Evolutionary conservation across 179 eudicot species (phyloP), one percentile per base, ranked within the genome.

Genomic region (Drosera spatulata): DNA sequence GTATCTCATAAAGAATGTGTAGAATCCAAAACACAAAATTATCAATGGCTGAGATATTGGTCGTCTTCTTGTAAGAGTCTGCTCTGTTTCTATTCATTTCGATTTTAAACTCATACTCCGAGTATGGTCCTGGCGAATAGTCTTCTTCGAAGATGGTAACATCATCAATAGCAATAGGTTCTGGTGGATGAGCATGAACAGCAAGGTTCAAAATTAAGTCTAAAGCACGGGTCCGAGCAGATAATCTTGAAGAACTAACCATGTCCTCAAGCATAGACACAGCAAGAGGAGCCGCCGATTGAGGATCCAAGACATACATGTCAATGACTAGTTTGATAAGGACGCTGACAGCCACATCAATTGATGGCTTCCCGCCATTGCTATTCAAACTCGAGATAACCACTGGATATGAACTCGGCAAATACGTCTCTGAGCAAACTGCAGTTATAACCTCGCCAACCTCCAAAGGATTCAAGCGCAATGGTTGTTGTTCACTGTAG

Each of bases 301-400:
- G 82, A 62, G 96, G 75, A 77, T 91, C 96, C 78, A 79, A 61
- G 53, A 88, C 80, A 59, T 93, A 93, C 99, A 93, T 93, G 86
- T 93, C 99, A 72, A 93, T 93, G 39, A 93, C 88, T 70, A 93
- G 99, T 80, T 93, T 93, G 67, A 93, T 85, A 65, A 93, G 96
- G 61, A 93, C 99, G 73, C 99, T 89, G 59, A 89, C 96, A 63
- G 96, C 93, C 77, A 86, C 95, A 52, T 93, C 96, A 79, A 86
- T 77, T 45, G 99, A 84, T 55, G 95, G 93, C 79, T 79, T 93
- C 50, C 95, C 80, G 71, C 83, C 77, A 65, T 75, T 82, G 68
- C 62, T 90, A 64, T 75, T 81, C 66, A 88, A 56, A 40, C 95
- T 82, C 33, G 96, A 86, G 58, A 86, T 59, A 51, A 88, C 82